Base-by-base conservation (phyloP, 2,329 filamentous ascomycete genomes). In the Alternaria infectoria region DNA sequence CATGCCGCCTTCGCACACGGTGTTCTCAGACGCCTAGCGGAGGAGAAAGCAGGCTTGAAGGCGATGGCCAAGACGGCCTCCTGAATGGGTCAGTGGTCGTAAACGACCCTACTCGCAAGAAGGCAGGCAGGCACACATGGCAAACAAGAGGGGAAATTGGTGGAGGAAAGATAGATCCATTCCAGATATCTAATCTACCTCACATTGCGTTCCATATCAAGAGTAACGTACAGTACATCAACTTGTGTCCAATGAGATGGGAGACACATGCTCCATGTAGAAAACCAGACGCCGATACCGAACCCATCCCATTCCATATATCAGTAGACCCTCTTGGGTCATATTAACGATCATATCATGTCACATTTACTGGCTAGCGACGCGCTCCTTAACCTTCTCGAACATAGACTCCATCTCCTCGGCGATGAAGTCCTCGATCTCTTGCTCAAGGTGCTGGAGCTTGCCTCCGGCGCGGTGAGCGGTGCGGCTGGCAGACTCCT, bases 321-420 rank as follows among this genome's bases (percentile, higher is more conserved):
- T 23, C 54, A 43, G 36, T 59, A 58, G 23, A 61, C 52, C 55
- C 51, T 59, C 45, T 59, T 47, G 50, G 56, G 52, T 49, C 44
- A 9, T 36, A 40, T 44, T 36, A 51, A 49, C 52, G 11, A 52
- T 52, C 43, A 61, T 32, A n/a, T 51, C 36, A 32, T 40, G 23
- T 19, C 17, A 36, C 46, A 47, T 57, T 64, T 78, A 79, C 67
- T 78, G 73, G 74, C 72, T 74, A 43, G 76, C 72, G 54, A 78
- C 68, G 52, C 76, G 77, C 64, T 74, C 73, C 75, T 78, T 78
- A 68, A 78, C 74, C 68, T 90, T 85, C 70, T 89, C 82, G 67
- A 92, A 80, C 74, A 86, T 82, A 57, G 81, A 80, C 76, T 85
- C 82, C 69, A 86, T 80, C 72, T 85, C 81, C 54, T 80, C 82